Percentiles rank a stretch among this genome's conserved stretches.
These are phyloP conservation scores for Leccinum solheimii DNA, from an alignment of 1,284 basidiomycete species.

Conservation along the genomic window DNA sequence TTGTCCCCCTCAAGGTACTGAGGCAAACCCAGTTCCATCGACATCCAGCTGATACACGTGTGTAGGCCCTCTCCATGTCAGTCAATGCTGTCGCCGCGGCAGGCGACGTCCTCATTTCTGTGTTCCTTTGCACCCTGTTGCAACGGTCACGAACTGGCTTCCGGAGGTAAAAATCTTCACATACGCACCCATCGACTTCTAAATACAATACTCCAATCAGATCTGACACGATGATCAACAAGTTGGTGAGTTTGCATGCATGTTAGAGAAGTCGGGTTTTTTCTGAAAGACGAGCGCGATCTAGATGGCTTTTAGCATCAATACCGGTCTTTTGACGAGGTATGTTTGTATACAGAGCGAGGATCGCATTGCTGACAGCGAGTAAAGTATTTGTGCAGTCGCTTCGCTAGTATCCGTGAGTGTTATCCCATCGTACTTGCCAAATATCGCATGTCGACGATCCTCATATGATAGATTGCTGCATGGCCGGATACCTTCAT, in stretches of 20 bases:
- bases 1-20: constrained; percentile 34
- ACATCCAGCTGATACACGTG: neutral
- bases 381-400: constrained; percentile 39
- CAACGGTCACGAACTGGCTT: constrained; percentile 59
- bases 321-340: constrained; percentile 47
- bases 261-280: neutral
- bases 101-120: constrained; percentile 59
- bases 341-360: constrained; percentile 1
- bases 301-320: constrained; percentile 52
- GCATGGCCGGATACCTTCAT: constrained; percentile 45
- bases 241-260: constrained; percentile 35
- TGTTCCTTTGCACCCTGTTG: constrained; percentile 50
- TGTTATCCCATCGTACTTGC: neutral
- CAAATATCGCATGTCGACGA: neutral
- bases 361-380: constrained; percentile 1
- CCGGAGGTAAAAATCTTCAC: constrained; percentile 39
- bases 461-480: constrained; percentile 33
- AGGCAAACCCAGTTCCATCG: neutral
- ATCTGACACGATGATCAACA: constrained; percentile 51
- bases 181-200: neutral
- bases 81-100: constrained; percentile 62
- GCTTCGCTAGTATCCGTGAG: constrained; percentile 47
- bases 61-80: constrained; percentile 47
- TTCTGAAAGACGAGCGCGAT: neutral
- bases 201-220: constrained; percentile 24